Evolutionary conservation across 1,284 basidiomycete genomes (phyloP), one percentile per base, ranked within the genome.

Genomic region (Naganishia sp.): DNA sequence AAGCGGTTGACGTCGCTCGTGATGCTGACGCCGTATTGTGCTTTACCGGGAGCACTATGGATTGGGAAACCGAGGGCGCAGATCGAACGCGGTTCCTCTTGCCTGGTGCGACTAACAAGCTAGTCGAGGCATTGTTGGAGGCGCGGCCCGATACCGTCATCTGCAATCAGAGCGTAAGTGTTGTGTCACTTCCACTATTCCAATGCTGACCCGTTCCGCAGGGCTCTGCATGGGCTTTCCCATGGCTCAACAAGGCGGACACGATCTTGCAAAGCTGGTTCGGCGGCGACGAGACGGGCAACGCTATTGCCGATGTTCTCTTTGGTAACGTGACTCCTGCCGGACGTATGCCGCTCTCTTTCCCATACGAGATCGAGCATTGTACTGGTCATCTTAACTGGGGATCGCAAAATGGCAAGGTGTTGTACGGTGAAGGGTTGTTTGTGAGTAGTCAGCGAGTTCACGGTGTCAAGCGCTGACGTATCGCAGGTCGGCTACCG

Each of bases 261-360:
- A 69, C 68, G 11, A 54, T 72, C 23, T 25, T 71, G n/a, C 70
- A 72, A 41, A 47, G 65, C 50, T 73, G 70, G 70, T 76, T 73
- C 47, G 42, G 28, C 13, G 17, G 28, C 21, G 51, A 52, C 50
- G 25, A 63, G 31, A 54, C 52, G n/a, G 61, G 75, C 6, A 69
- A 73, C 60, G 75, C 70, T 7, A 69, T 78, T 53, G 71, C 72
- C 25, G 75, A 77, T 54, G 71, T 77, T 43, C 56, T 78, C 13
- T 75, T 74, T 52, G 77, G 77, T 65, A 71, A 71, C 50, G 68
- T 69, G 47, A 77, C 75, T 67, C 76, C 76, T 3, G 58, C 70
- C 51, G 79, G 73, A n/a, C 74, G 75, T 41, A 64, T 78, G 39
- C 71, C 75, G n/a, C 54, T 77, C 21, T 67, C 73, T 0, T 76